Percentiles rank a stretch among this genome's conserved stretches.
Conservation (phyloP, 2,329 filamentous ascomycete species). For the Pseudogymnoascus sp. region DNA sequence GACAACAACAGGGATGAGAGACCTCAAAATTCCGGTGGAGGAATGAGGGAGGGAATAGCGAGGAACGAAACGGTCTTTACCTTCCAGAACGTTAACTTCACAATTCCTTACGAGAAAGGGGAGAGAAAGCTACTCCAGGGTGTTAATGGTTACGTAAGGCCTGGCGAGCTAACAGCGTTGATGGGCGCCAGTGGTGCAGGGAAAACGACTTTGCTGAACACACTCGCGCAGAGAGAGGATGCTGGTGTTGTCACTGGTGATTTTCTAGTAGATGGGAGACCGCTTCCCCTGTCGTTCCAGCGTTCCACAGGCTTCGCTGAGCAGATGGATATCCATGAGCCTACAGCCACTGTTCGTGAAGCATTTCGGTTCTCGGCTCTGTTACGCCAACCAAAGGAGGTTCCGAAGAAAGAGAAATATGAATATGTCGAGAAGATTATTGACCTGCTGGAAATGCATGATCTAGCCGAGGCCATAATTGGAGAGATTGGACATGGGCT, state of each 20-base stretch:
- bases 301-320: slow-evolving; percentile 58
- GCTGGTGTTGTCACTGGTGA: slow-evolving; percentile 58
- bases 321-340: slow-evolving; percentile 58
- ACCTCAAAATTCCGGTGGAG: slow-evolving; percentile 24
- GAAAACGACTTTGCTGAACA: slow-evolving; percentile 60
- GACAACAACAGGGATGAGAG: slow-evolving; percentile 17
- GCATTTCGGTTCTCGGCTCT: slow-evolving; percentile 57
- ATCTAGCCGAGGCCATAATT: slow-evolving; percentile 80
- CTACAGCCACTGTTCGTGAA: slow-evolving; percentile 55
- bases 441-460: slow-evolving; percentile 61
- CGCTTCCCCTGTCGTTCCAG: slow-evolving; percentile 53
- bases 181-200: slow-evolving; percentile 59
- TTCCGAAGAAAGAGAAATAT: slow-evolving; percentile 53
- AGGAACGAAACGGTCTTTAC: slow-evolving; percentile 56
- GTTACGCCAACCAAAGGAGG: slow-evolving; percentile 49
- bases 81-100: slow-evolving; percentile 56
- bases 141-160: slow-evolving; percentile 55
- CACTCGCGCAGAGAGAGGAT: slow-evolving; percentile 55
- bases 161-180: slow-evolving; percentile 54
- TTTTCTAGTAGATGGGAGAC: slow-evolving; percentile 53
- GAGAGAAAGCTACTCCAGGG: slow-evolving; percentile 52
- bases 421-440: slow-evolving; percentile 63
- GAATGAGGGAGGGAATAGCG: slow-evolving; percentile 41
- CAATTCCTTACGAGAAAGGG: slow-evolving; percentile 60
- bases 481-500: slow-evolving; percentile 80